Percentiles rank a stretch among this genome's conserved stretches.
phyloP scores from a whole-genome alignment of 768 basidiomycete genomes.

The Wakefieldia striispora region DNA sequence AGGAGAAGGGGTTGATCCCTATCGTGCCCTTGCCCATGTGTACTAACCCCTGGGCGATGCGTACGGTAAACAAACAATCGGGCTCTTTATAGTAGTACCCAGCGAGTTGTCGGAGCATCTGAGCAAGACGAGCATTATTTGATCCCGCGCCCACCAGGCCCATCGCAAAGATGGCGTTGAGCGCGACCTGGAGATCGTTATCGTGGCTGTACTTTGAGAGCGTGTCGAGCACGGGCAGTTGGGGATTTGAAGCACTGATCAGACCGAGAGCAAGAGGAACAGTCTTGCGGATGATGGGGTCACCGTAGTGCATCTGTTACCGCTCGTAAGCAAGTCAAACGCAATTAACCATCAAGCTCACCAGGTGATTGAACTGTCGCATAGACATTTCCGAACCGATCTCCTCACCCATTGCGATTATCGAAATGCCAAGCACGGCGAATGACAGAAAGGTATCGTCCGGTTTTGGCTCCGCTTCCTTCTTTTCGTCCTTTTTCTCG shows the following conservation, averaged over 20 bases:
- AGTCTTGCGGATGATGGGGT: conserved; percentile 85
- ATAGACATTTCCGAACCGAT: conserved; percentile 98
- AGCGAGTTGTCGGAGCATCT: conserved; percentile 95
- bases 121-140: conserved; percentile 96
- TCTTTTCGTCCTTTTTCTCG: conserved; percentile 62
- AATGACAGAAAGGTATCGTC: conserved; percentile 89
- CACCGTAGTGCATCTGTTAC: conserved; percentile 96
- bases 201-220: conserved; percentile 99
- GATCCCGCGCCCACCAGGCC: conserved; percentile 96
- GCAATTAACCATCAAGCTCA: conserved; percentile 36
- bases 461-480: conserved; percentile 48
- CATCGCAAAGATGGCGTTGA: conserved; percentile 98
- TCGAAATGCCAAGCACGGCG: conserved; percentile 88
- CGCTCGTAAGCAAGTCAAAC: conserved; percentile 12
- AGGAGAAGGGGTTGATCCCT: conserved; percentile 95
- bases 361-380: conserved; percentile 95
- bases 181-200: conserved; percentile 93
- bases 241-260: conserved; percentile 93
- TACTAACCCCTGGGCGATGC: conserved; percentile 94
- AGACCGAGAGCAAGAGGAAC: conserved; percentile 95
- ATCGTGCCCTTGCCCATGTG: conserved; percentile 99
- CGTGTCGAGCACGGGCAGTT: conserved; percentile 91
- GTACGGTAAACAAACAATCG: conserved; percentile 94
- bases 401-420: conserved; percentile 98
- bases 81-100: conserved; percentile 99